Conservation (phyloP, 2,329 filamentous ascomycete genomes). For the Microsporum canis region DNA sequence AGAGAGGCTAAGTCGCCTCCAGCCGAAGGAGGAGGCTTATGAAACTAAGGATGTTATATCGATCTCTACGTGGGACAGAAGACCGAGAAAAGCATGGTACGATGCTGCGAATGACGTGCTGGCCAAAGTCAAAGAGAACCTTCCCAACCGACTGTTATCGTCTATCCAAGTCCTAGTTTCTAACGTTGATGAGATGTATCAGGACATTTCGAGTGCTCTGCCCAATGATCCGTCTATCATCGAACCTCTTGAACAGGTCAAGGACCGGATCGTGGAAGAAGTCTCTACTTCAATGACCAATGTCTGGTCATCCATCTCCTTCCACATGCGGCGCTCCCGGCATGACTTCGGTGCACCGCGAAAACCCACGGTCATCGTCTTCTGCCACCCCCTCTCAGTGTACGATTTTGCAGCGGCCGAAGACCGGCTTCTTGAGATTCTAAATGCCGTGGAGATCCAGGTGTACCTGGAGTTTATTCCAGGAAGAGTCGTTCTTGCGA, state of each 20-base stretch:
- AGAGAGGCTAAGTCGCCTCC: neutral
- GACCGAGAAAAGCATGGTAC: neutral
- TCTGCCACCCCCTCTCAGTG: neutral
- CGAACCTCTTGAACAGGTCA: neutral
- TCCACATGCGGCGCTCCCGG: neutral
- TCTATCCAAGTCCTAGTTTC: neutral
- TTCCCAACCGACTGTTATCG: neutral
- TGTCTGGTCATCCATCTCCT: neutral
- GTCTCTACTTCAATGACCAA: neutral
- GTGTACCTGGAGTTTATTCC: constrained; percentile 3
- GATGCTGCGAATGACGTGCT: neutral
- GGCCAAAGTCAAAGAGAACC: neutral
- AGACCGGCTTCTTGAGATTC: neutral
- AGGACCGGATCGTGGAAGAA: neutral
- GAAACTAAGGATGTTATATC: neutral
- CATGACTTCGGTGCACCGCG: neutral
- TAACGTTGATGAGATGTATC: neutral
- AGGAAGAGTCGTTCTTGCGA: neutral
- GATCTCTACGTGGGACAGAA: neutral
- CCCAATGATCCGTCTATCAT: neutral
- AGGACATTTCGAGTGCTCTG: neutral
- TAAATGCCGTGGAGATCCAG: neutral
- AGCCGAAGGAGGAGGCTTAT: neutral
- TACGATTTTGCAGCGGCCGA: neutral
- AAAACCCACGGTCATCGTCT: constrained; percentile 3